Conservation (phyloP, 1,284 basidiomycete species). For the Irpex sp. region DNA sequence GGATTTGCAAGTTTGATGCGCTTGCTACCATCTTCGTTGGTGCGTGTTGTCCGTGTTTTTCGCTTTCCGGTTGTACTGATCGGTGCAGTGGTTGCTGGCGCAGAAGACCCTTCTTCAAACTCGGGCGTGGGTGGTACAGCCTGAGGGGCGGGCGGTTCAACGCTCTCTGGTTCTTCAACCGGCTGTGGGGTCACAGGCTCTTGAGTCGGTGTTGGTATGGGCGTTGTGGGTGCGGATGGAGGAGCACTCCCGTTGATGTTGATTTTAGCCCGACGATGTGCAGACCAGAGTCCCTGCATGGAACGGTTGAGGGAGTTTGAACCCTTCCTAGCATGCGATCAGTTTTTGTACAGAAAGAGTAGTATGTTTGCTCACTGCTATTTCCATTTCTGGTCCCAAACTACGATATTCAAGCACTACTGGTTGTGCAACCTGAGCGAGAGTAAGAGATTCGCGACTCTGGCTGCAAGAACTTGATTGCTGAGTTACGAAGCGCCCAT, state of each 20-base stretch:
- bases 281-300: slow-evolving; percentile 74
- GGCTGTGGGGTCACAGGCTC: not conserved
- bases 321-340: slow-evolving; percentile 45
- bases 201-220: not conserved
- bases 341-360: not conserved
- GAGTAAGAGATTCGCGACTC: not conserved
- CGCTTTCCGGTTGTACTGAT: slow-evolving; percentile 36
- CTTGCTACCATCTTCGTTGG: slow-evolving; percentile 50
- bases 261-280: slow-evolving; percentile 55
- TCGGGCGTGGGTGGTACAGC: not conserved
- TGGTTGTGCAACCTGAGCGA: not conserved
- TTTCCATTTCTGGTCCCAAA: slow-evolving; percentile 19
- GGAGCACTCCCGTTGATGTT: slow-evolving; percentile 54
- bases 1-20: slow-evolving; percentile 38
- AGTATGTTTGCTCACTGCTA: slow-evolving; percentile 18
- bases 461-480: not conserved
- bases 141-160: not conserved
- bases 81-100: slow-evolving; percentile 25
- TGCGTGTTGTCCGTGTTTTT: slow-evolving; percentile 50
- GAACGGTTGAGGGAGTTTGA: slow-evolving; percentile 71
- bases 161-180: slow-evolving; percentile 10
- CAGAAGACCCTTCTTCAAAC: slow-evolving; percentile 16
- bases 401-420: not conserved
- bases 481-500: not conserved
- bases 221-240: slow-evolving; percentile 13